phyloP scores from a whole-genome alignment of 2,329 filamentous ascomycete species.

The Gnomoniopsis smithogilvyi region DNA sequence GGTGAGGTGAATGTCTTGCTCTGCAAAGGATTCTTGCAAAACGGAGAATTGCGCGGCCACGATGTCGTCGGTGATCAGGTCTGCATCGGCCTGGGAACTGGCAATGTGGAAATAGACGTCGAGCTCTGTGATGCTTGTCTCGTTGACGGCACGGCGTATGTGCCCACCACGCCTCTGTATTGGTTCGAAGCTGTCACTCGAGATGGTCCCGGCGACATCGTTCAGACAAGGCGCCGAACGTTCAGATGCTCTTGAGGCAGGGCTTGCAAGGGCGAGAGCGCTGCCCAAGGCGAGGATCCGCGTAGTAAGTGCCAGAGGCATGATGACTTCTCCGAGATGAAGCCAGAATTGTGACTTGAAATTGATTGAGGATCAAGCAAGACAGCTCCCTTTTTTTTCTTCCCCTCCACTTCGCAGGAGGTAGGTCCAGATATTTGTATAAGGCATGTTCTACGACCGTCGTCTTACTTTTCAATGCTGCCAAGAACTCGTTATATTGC shows the following conservation, averaged over 20 bases:
- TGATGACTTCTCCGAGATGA: neutral
- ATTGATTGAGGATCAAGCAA: too few species aligned
- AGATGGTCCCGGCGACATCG: neutral
- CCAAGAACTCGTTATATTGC: too few species aligned
- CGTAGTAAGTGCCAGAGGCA: neutral
- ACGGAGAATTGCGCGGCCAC: conserved; percentile 2
- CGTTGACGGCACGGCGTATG: neutral
- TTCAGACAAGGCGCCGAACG: neutral
- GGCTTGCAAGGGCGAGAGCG: neutral
- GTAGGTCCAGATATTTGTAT: too few species aligned
- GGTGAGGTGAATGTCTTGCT: neutral
- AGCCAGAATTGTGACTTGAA: neutral
- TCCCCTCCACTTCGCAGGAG: too few species aligned
- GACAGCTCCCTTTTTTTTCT: too few species aligned
- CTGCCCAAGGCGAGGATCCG: neutral
- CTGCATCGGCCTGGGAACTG: conserved; percentile 1
- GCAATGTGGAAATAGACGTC: conserved; percentile 9
- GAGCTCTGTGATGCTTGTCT: neutral
- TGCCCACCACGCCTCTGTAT: neutral
- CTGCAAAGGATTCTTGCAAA: neutral
- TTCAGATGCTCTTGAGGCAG: neutral
- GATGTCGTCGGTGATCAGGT: conserved; percentile 1
- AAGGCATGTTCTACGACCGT: too few species aligned
- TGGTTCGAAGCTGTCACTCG: neutral
- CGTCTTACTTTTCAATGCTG: too few species aligned